These are phyloP conservation scores for Saccharomycopsis lassenensis DNA, from an alignment of 805 yeast species.

Conservation along the genomic window DNA sequence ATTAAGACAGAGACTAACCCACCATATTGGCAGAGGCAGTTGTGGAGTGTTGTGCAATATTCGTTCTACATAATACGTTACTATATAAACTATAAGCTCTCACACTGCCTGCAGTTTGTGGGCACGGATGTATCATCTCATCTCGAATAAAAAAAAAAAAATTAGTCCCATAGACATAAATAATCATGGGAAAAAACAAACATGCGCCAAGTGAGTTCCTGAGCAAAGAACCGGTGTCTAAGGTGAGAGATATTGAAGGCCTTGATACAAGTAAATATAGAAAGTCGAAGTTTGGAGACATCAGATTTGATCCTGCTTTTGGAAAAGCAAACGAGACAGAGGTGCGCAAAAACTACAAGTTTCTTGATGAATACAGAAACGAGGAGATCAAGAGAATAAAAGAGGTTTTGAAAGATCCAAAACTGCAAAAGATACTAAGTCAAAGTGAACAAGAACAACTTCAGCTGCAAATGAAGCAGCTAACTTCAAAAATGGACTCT, in stretches of 20 bases:
- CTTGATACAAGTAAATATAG: conserved; percentile 27
- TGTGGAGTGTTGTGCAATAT: too few relatives aligned
- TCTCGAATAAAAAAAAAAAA: too few relatives aligned
- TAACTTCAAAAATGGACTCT: conserved; percentile 55
- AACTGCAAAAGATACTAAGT: conserved; percentile 31
- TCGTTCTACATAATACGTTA: too few relatives aligned
- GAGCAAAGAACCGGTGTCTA: conserved; percentile 60
- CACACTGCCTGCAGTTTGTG: too few relatives aligned
- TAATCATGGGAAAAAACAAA: too few relatives aligned
- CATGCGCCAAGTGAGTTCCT: conserved; percentile 85
- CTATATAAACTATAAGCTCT: too few relatives aligned
- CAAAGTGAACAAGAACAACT: conserved; percentile 40
- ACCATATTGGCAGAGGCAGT: too few relatives aligned
- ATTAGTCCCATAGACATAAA: too few relatives aligned
- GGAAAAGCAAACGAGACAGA: conserved; percentile 73
- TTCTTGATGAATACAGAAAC: conserved; percentile 77
- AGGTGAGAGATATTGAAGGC: conserved; percentile 24
- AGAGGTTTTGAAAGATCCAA: conserved; percentile 40
- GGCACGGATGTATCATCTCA: too few relatives aligned
- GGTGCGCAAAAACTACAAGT: conserved; percentile 69
- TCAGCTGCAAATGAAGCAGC: conserved; percentile 47
- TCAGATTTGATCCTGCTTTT: conserved; percentile 81
- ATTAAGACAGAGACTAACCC: too few relatives aligned
- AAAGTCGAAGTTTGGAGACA: conserved; percentile 53
- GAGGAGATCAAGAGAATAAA: conserved; percentile 57